Evolutionary conservation across 1,139 yeast genomes (phyloP).

Genomic region (Yamadazyma triangularis): DNA sequence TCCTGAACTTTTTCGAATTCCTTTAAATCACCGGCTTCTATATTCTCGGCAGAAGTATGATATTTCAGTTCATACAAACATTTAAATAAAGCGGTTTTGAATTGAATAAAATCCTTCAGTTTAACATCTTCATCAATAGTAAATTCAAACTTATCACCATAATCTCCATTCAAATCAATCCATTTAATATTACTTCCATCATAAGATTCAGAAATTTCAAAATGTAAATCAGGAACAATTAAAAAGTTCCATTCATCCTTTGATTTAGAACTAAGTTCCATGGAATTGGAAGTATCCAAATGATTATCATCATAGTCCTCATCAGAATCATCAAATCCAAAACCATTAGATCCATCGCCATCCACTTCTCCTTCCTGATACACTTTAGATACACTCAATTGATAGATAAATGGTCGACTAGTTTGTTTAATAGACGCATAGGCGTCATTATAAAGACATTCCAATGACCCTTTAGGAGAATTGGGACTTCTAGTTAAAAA

Average conservation of each 20-base stretch:
- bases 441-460: conserved; percentile 81
- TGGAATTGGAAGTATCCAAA: conserved; percentile 16
- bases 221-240: conserved; percentile 57
- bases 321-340: conserved; percentile 37
- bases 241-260: conserved; percentile 67
- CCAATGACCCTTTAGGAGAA: conserved; percentile 83
- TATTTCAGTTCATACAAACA: conserved; percentile 80
- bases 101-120: conserved; percentile 53
- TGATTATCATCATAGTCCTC: conserved; percentile 49
- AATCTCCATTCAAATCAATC: conserved; percentile 80
- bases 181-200: conserved; percentile 58
- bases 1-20: conserved; percentile 48
- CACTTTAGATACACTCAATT: conserved; percentile 66
- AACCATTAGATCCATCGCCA: conserved; percentile 17
- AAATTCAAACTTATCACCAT: conserved; percentile 84
- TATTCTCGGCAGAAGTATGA: conserved; percentile 21
- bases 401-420: conserved; percentile 61
- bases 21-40: conserved; percentile 40
- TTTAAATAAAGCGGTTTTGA: conserved; percentile 57
- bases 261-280: conserved; percentile 9
- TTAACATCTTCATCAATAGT: conserved; percentile 63
- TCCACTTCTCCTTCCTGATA: conserved; percentile 67
- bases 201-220: conserved; percentile 35
- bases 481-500: conserved; percentile 67
- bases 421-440: conserved; percentile 69